Conservation (phyloP, 225 moss, liverwort and hornwort genomes). For the Antitrichia curtipendula region DNA sequence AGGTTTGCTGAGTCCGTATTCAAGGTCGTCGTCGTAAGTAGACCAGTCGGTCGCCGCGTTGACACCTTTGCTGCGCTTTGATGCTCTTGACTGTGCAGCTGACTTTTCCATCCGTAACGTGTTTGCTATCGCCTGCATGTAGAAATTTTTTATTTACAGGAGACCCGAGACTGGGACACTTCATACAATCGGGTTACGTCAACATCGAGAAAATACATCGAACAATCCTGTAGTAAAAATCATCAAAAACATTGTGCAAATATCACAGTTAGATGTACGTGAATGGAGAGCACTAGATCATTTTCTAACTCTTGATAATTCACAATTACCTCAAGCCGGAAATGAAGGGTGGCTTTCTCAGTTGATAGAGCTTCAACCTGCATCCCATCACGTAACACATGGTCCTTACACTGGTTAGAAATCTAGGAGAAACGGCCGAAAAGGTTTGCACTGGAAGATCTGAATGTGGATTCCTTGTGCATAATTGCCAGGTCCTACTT, state of each 20-base stretch:
- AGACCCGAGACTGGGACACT: background rate
- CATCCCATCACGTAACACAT: background rate
- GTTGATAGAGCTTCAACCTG: conserved; percentile 71
- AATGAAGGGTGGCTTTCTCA: conserved; percentile 79
- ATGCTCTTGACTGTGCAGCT: conserved; percentile 43
- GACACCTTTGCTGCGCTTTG: conserved; percentile 49
- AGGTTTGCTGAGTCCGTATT: conserved; percentile 49
- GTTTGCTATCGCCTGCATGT: conserved; percentile 56
- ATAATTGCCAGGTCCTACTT: background rate
- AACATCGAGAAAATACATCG: background rate
- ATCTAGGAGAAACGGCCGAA: background rate
- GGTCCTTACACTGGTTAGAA: background rate
- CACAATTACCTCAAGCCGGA: conserved; percentile 52
- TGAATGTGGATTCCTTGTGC: background rate
- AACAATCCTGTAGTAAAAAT: background rate
- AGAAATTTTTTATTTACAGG: background rate
- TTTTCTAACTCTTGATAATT: background rate
- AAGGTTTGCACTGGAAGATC: background rate
- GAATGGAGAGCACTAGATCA: background rate
- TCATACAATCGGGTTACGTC: background rate
- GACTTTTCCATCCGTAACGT: conserved; percentile 58
- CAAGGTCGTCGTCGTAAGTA: conserved; percentile 50
- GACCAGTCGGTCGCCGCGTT: conserved; percentile 37
- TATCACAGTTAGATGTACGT: background rate
- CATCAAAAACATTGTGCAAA: background rate